Base-by-base conservation (phyloP, 768 basidiomycete species). In the Pisolithus tinctorius region DNA sequence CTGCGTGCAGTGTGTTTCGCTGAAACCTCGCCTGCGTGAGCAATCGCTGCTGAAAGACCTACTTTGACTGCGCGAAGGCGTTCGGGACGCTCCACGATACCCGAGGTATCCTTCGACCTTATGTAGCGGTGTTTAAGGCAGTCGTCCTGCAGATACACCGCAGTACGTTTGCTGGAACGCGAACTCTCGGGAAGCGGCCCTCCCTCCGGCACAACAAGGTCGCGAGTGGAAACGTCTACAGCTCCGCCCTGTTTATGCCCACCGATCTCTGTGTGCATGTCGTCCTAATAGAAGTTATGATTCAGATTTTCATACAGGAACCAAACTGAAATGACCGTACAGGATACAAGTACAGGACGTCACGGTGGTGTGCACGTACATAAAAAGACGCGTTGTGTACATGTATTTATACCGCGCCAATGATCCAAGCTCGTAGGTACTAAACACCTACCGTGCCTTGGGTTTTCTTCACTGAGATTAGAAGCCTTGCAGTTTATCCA, bases 71-170 rank as follows among this genome's bases (percentile, higher is more conserved):
- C 93, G 45, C 85, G 80, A 26, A 98, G 71, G 23, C 95, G 82
- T 63, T 96, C 89, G 0, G 94, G 94, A 9, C 91, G 78, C 64
- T 98, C 95, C n/a, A 94, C 81, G 48, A 96, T 84, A 42, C 74
- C 72, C 1, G 88, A 89, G 0, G 74, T 73, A 59, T 91, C 85
- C 46, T 79, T 75, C 14, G 83, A 82, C 14, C 93, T 84, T 49
- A 93, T 90, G 60, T 83, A 95, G 45, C 72, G 77, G 61, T 92
- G 89, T 52, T 80, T 71, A 16, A 82, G 74, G 62, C 89, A 90
- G 14, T 80, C 78, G 51, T 86, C 82, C 67, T 92, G 90, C 11
- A 90, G 62, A 56, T 72, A 76, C 40, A 80, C 56, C 16, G 59
- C 53, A 1, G 61, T 65, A 44, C 57, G 59, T 44, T 57, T 64